Evolutionary conservation across 169 alveolate genomes (phyloP).

Genomic region (Amoebophrya sp.): DNA sequence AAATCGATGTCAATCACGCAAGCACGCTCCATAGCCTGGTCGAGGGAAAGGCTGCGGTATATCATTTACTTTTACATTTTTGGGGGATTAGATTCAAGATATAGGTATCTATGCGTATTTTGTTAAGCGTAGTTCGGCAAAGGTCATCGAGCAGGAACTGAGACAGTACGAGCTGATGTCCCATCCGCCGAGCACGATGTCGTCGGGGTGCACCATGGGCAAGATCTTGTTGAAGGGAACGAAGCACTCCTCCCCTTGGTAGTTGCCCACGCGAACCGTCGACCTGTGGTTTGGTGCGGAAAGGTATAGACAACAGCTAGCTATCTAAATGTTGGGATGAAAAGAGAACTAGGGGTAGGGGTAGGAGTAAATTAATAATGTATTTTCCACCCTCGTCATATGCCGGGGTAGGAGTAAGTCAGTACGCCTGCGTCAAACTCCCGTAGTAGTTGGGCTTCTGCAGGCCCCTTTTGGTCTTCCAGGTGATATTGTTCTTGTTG

Average conservation of each 20-base stretch:
- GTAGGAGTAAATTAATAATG: not conserved
- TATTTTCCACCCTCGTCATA: slow-evolving; percentile 16
- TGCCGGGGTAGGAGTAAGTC: slow-evolving; percentile 40
- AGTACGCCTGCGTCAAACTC: slow-evolving; percentile 44
- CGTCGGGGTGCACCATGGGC: slow-evolving; percentile 69
- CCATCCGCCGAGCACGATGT: slow-evolving; percentile 72
- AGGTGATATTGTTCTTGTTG: slow-evolving; percentile 49
- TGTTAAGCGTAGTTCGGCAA: too few species aligned
- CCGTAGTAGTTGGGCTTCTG: slow-evolving; percentile 66
- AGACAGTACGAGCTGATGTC: slow-evolving; percentile 50
- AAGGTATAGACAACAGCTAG: too few species aligned
- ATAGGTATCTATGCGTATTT: too few species aligned
- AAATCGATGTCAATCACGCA: slow-evolving; percentile 63
- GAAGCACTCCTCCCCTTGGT: slow-evolving; percentile 44
- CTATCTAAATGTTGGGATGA: too few species aligned
- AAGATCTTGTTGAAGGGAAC: slow-evolving; percentile 57
- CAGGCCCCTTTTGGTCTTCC: slow-evolving; percentile 64
- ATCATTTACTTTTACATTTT: too few species aligned
- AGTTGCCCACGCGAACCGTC: slow-evolving; percentile 41
- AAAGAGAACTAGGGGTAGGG: too few species aligned
- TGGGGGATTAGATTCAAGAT: too few species aligned
- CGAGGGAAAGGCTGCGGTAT: slow-evolving; percentile 40
- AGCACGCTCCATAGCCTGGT: slow-evolving; percentile 64
- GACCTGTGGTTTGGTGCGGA: slow-evolving; percentile 21
- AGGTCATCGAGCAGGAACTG: too few species aligned